Evolutionary conservation across 805 yeast species (phyloP).

Genomic region (Teunomyces atbi): DNA sequence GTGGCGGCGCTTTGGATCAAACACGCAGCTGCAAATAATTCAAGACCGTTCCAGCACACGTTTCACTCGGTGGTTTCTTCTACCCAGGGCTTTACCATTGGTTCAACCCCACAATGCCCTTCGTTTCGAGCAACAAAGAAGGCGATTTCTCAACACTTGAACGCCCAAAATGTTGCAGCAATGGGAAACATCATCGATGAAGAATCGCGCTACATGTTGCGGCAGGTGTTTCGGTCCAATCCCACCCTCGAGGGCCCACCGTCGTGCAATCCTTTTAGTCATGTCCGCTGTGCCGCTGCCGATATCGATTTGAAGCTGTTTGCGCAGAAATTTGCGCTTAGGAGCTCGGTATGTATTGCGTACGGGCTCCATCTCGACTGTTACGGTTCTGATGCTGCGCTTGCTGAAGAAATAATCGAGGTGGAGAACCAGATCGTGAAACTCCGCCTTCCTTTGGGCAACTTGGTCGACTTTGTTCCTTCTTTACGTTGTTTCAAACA

Average conservation of each 20-base stretch:
- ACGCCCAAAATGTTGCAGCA: constrained; percentile 31
- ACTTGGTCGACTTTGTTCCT: constrained; percentile 55
- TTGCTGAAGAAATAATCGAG: constrained; percentile 51
- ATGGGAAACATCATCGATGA: constrained; percentile 34
- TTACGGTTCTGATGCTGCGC: constrained; percentile 27
- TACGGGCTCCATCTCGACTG: constrained; percentile 53
- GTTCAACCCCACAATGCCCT: constrained; percentile 59
- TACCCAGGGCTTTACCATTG: constrained; percentile 59
- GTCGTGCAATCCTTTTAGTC: constrained; percentile 14
- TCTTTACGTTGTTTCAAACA: constrained; percentile 33
- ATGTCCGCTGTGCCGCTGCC: constrained; percentile 7
- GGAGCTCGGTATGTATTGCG: constrained; percentile 49
- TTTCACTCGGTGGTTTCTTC: constrained; percentile 62
- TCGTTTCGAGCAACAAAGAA: constrained; percentile 49
- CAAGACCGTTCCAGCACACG: constrained; percentile 65
- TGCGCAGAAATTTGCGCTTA: constrained; percentile 51
- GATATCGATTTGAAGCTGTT: constrained; percentile 42
- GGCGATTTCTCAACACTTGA: constrained; percentile 44
- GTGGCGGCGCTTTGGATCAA: constrained; percentile 53
- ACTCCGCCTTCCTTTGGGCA: constrained; percentile 56
- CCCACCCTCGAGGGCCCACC: constrained; percentile 18
- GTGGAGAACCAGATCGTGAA: constrained; percentile 58
- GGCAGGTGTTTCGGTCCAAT: constrained; percentile 10
- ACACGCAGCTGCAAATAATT: constrained; percentile 51
- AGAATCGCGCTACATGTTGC: constrained; percentile 31